Base-by-base conservation (phyloP, 352 stramenopile genomes). In the Phytophthora macrochlamydospora region DNA sequence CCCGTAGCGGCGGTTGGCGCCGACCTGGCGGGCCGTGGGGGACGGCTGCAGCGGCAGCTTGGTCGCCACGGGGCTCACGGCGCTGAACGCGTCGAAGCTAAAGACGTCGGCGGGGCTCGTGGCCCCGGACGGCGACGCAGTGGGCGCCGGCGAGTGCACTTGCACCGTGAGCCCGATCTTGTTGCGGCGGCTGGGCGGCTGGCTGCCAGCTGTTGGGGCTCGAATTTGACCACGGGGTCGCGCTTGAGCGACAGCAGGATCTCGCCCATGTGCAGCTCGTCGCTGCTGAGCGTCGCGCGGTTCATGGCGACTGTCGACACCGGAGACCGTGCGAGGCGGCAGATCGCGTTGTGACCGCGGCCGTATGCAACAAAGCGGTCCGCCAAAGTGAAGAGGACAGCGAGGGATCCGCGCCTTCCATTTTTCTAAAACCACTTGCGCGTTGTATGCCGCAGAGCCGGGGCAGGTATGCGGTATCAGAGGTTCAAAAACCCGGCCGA, bases 231-330 rank as follows among this genome's bases (percentile, higher is more conserved):
- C 4, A 79, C 63, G 18, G 71, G 51, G 51, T 86, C 74, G 28
- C 69, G 68, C 73, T 89, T 90, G 55, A 92, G 80, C 30, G 84
- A 86, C 66, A 92, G 86, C 69, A 92, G 84, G 70, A 92, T 92
- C 72, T 92, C 81, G 38, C 84, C 80, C 69, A 90, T 89, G 37
- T 85, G 79, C 62, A 92, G 59, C 60, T 91, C 84, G 57, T 92
- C 84, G 9, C 72, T 70, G 55, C 66, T 91, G 51, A 92, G 69
- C 1, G 49, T 30, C 24, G 56, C 52, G 4, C 18, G 32, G 3
- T 44, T 43, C 24, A 53, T 48, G 28, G 63, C 59, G 42, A 44
- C 24, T 38, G 29, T 7, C 14, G 12, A 46, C 7, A 5, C 12
- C 51, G 29, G 29, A 29, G 45, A 8, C 40, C 44, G 54, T 56